Evolutionary conservation across 192 early-diverging fungal species (phyloP).

Genomic region (Coemansia reversa): DNA sequence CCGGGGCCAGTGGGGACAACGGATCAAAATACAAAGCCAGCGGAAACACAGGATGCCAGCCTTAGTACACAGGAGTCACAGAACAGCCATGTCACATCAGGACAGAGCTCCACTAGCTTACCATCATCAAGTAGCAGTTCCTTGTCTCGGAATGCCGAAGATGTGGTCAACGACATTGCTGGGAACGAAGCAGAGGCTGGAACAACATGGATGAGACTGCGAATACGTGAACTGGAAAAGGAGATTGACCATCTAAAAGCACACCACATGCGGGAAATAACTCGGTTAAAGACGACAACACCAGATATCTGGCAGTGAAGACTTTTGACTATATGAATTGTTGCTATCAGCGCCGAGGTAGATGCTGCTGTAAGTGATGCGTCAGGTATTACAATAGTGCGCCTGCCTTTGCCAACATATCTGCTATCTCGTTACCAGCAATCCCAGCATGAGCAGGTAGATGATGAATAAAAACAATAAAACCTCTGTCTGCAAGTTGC

Average conservation of each 20-base stretch:
- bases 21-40: not conserved
- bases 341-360: not conserved
- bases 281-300: not conserved
- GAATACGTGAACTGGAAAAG: conserved; percentile 32
- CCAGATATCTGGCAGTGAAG: not conserved
- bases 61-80: not conserved
- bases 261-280: not conserved
- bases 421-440: conserved; percentile 44
- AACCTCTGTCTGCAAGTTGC: conserved; percentile 15
- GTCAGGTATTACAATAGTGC: conserved; percentile 18
- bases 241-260: conserved; percentile 13
- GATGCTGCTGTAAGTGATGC: not conserved
- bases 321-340: not conserved
- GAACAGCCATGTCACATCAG: not conserved
- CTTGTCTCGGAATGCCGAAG: not conserved
- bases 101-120: not conserved
- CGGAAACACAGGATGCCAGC: not conserved
- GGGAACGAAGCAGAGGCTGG: conserved; percentile 33
- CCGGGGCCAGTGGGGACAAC: not conserved
- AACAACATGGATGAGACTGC: conserved; percentile 28
- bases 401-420: conserved; percentile 49
- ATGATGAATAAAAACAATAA: conserved; percentile 44
- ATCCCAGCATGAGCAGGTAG: conserved; percentile 43
- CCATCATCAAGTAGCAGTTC: not conserved
- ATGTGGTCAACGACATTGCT: conserved; percentile 13